phyloP scores from a whole-genome alignment of 192 early-diverging fungal species.

The Rhizophagus clarus region DNA sequence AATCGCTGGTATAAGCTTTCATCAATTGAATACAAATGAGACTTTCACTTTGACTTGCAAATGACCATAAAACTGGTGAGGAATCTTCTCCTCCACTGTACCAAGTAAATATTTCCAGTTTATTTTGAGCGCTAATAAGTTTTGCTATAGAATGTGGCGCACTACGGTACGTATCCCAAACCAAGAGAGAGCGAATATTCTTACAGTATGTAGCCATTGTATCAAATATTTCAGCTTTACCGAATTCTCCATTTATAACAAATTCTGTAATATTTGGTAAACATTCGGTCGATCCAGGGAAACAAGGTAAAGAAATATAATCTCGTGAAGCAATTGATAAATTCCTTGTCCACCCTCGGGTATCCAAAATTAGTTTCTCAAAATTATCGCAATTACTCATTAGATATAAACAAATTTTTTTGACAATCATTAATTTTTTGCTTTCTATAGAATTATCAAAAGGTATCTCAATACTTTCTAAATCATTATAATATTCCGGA shows the following conservation, averaged over 20 bases:
- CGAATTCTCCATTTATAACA: slow-evolving; percentile 6
- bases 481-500: background rate
- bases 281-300: background rate
- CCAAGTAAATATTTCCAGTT: background rate
- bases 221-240: slow-evolving; percentile 11
- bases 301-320: slow-evolving; percentile 15
- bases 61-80: background rate
- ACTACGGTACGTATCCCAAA: background rate
- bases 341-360: background rate
- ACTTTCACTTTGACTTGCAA: background rate
- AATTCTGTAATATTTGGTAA: slow-evolving; percentile 1
- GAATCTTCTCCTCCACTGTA: background rate
- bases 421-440: background rate
- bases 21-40: background rate
- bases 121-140: background rate
- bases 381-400: background rate
- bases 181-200: background rate
- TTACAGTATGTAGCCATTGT: background rate
- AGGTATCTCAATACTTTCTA: background rate
- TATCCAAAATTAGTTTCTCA: background rate
- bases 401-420: background rate
- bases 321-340: background rate
- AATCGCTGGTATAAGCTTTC: background rate
- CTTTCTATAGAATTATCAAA: slow-evolving; percentile 4
- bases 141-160: background rate